Base-by-base conservation (phyloP, 257 asterid genomes). In the Osmanthus fragrans region DNA sequence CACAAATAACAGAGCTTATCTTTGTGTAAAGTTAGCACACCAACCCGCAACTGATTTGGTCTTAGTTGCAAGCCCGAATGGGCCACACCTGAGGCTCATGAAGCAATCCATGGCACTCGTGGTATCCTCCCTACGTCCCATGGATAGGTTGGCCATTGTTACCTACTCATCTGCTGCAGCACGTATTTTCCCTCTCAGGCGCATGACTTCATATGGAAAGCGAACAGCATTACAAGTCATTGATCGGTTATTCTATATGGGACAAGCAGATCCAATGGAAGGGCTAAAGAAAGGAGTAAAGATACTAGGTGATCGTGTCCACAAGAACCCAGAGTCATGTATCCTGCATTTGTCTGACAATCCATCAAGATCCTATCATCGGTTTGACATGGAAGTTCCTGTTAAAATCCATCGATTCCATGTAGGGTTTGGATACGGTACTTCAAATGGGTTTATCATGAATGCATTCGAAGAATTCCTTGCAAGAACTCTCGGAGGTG, bases 21-120 rank as follows among this genome's bases (percentile, higher is more conserved):
- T 92, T 32, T 68, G 86, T 21, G 87, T 92, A 1, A 88, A 80
- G 73, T 32, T 90, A 63, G 81, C 91, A 4, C 93, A 87, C 81
- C 97, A 86, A 72, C 96, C 94, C 0, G 91, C 97, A 3, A 87
- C 91, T 2, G 99, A 94, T 75, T 79, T 94, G 85, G 93, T 94
- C 87, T 71, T 94, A 33, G 93, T 94, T 5, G 97, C 96, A 3
- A 90, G 94, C 76, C 96, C 97, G 1, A 88, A 89, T 18, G 98
- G 97, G 27, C 99, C 97, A 0, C 97, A 94, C 80, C 73, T 94
- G 30, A 85, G 97, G 92, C 94, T 92, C 45, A 87, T 91, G 96
- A 94, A 90, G 84, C 97, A 94, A 82, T 90, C 96, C 11, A 92
- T 94, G 98, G 95, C 97, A 0, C 73, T 91, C 72, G 95, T 87